A percentile compares a stretch with the other conserved stretches of the same genome.
These are phyloP conservation scores for Salvia miltiorrhiza DNA, from an alignment of 257 asterid species.

Conservation along the genomic window DNA sequence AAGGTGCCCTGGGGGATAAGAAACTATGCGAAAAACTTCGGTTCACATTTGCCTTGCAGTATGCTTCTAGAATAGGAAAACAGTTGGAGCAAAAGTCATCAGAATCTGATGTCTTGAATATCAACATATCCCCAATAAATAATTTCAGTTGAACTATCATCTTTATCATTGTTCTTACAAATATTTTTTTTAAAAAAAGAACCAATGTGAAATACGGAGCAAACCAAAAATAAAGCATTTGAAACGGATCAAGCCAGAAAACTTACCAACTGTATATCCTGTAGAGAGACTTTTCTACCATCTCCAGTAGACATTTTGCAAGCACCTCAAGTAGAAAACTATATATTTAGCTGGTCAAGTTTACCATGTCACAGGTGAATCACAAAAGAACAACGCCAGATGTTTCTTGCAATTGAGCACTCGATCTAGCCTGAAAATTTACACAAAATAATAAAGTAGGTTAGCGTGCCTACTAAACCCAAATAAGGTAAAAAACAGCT, in stretches of 20 bases:
- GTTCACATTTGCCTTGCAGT: background rate
- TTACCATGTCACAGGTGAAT: slow-evolving; percentile 14
- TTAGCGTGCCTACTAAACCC: background rate
- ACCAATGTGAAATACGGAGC: background rate
- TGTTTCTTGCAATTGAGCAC: background rate
- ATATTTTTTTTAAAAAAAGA: background rate
- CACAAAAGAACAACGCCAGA: background rate
- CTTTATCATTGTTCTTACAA: background rate
- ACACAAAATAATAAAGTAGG: slow-evolving; percentile 9
- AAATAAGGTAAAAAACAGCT: background rate
- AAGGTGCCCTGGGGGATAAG: background rate
- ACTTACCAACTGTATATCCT: slow-evolving; percentile 72
- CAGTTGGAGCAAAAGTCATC: background rate
- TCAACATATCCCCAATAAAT: background rate
- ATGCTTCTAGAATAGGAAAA: background rate
- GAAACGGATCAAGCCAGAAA: background rate
- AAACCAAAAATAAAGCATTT: background rate
- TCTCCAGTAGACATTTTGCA: slow-evolving; percentile 56
- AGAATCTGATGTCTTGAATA: background rate
- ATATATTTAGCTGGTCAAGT: slow-evolving; percentile 4
- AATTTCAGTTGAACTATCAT: background rate
- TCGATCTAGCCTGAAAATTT: slow-evolving; percentile 17
- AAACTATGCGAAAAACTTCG: no score
- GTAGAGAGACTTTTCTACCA: slow-evolving; percentile 44
- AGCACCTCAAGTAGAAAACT: slow-evolving; percentile 9